Conservation (phyloP, 495 filamentous ascomycete species). For the Aspergillus egyptiacus region DNA sequence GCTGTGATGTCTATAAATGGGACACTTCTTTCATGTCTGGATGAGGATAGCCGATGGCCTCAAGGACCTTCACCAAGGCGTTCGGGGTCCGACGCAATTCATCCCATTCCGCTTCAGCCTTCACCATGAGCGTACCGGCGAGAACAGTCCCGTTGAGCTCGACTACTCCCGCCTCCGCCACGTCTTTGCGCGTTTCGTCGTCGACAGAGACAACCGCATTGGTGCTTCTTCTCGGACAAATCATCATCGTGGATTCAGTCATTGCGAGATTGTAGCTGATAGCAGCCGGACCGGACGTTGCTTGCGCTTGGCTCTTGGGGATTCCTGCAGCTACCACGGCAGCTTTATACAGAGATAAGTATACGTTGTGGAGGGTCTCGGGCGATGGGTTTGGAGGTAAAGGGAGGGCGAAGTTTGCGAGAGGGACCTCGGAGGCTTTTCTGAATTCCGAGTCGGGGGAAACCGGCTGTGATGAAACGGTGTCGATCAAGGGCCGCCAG, state of each 20-base stretch:
- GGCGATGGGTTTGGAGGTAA: constrained; percentile 36
- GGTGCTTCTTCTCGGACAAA: constrained; percentile 56
- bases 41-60: constrained; percentile 54
- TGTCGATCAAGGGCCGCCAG: constrained; percentile 55
- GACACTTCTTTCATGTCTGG: constrained; percentile 18
- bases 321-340: constrained; percentile 37
- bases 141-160: constrained; percentile 73
- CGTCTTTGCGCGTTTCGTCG: constrained; percentile 20
- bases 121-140: constrained; percentile 78
- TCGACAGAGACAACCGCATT: constrained; percentile 31
- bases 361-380: constrained; percentile 39
- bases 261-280: constrained; percentile 80
- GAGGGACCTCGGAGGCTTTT: constrained; percentile 38
- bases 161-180: constrained; percentile 49
- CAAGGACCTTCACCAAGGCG: constrained; percentile 49
- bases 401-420: constrained; percentile 45
- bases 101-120: constrained; percentile 66
- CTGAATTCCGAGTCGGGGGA: constrained; percentile 20
- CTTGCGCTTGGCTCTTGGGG: constrained; percentile 3
- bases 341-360: constrained; percentile 49
- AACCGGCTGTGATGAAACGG: constrained; percentile 20
- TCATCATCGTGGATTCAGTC: constrained; percentile 60
- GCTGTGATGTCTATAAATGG: constrained; percentile 12
- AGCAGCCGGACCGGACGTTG: constrained; percentile 37
- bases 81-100: constrained; percentile 45